Conservation (phyloP, 1,284 basidiomycete species). For the Tilletia walkeri region DNA sequence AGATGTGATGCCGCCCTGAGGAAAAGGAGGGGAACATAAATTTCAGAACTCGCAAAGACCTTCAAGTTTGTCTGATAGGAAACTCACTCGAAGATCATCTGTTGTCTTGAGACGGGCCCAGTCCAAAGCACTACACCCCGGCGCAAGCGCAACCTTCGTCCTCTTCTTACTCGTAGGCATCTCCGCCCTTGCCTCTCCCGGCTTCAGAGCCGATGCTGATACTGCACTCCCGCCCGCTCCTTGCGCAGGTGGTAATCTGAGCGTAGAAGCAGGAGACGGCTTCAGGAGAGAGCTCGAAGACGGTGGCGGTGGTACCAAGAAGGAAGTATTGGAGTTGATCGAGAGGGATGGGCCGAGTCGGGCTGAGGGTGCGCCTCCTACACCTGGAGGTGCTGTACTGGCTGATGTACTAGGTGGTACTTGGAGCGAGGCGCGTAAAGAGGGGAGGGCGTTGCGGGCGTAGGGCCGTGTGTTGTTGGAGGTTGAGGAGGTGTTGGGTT, state of each 20-base stretch:
- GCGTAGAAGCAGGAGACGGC: not conserved
- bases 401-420: constrained; percentile 11
- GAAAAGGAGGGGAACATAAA: not conserved
- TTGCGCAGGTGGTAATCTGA: constrained; percentile 11
- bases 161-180: constrained; percentile 14
- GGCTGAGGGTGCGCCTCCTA: constrained; percentile 13
- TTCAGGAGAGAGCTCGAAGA: not conserved
- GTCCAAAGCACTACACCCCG: constrained; percentile 87
- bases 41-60: not conserved
- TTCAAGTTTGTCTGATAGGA: constrained; percentile 28
- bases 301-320: constrained; percentile 4
- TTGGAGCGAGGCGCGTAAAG: not conserved
- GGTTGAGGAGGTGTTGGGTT: not conserved
- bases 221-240: not conserved
- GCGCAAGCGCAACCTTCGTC: constrained; percentile 81
- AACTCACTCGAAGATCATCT: constrained; percentile 57
- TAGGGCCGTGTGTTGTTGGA: no score
- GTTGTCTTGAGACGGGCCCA: constrained; percentile 79
- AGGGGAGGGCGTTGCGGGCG: not conserved
- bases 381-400: constrained; percentile 6
- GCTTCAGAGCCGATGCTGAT: not conserved
- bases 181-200: not conserved
- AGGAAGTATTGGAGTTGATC: not conserved
- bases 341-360: not conserved
- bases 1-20: constrained; percentile 47